These are phyloP conservation scores for Aspergillus luchuensis DNA, from an alignment of 2,329 filamentous ascomycete species.

Conservation along the genomic window DNA sequence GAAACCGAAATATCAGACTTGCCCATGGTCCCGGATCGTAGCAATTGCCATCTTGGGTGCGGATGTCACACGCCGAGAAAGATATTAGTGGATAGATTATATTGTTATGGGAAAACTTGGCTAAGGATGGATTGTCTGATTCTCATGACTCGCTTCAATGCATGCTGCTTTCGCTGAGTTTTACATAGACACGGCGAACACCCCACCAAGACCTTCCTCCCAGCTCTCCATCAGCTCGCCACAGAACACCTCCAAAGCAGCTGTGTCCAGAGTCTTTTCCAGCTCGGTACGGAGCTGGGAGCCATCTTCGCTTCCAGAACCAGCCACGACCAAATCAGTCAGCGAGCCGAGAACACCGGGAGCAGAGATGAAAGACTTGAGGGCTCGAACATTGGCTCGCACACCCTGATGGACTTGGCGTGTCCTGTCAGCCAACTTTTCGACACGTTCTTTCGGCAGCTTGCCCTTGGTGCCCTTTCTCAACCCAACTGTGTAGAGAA, in stretches of 20 bases:
- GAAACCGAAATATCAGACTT: not conserved
- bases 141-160: not conserved
- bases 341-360: slow-evolving; percentile 47
- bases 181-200: slow-evolving; percentile 37
- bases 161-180: not conserved
- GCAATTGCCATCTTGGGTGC: not conserved
- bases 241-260: slow-evolving; percentile 46
- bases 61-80: not conserved
- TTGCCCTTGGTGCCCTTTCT: slow-evolving; percentile 37
- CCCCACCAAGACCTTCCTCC: slow-evolving; percentile 48
- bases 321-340: slow-evolving; percentile 40
- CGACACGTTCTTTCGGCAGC: slow-evolving; percentile 37
- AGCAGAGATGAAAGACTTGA: slow-evolving; percentile 43
- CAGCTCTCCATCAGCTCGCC: slow-evolving; percentile 51
- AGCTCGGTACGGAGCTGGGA: slow-evolving; percentile 34
- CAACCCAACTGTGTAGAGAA: slow-evolving; percentile 34
- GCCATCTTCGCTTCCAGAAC: slow-evolving; percentile 26
- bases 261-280: slow-evolving; percentile 39
- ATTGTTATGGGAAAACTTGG: not conserved
- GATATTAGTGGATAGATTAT: not conserved
- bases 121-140: not conserved
- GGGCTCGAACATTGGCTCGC: slow-evolving; percentile 35
- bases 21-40: not conserved
- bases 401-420: slow-evolving; percentile 37
- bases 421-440: slow-evolving; percentile 30